A percentile compares a stretch with the other conserved stretches of the same genome.
Evolutionary conservation across 345 rosid genomes (phyloP).

Genomic region (Citrus trifoliata): DNA sequence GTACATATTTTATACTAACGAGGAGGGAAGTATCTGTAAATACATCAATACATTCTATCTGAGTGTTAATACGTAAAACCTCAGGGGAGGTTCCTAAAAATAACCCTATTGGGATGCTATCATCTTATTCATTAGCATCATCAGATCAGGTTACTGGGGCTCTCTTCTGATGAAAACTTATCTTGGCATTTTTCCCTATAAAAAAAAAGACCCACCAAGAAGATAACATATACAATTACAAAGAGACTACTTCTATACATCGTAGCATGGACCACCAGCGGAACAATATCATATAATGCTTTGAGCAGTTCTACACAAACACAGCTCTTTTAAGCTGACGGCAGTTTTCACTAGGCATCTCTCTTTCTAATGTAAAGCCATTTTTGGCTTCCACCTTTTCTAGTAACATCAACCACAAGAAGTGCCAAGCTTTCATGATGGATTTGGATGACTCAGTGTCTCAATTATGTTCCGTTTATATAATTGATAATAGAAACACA

Average conservation of each 20-base stretch:
- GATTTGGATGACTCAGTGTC: background rate
- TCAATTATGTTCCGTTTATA: background rate
- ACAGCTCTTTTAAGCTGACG: constrained; percentile 1
- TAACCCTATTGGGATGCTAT: background rate
- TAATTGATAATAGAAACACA: background rate
- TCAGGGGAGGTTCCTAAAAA: too few species aligned
- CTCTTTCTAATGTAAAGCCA: constrained; percentile 8
- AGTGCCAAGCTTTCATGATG: background rate
- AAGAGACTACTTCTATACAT: too few species aligned
- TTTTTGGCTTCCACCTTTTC: constrained; percentile 10
- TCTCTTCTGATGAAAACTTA: background rate
- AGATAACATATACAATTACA: background rate
- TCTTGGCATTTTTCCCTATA: background rate
- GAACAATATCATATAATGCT: constrained; percentile 3
- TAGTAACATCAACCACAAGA: constrained; percentile 1
- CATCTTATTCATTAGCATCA: background rate
- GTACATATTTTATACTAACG: too few species aligned
- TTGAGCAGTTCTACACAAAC: background rate
- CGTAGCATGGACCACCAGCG: constrained; percentile 1
- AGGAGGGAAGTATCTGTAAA: too few species aligned
- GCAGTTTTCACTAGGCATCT: background rate
- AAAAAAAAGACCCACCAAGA: background rate
- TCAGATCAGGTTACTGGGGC: background rate
- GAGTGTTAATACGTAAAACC: too few species aligned
- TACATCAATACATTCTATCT: too few species aligned